Conservation (phyloP, 2,329 filamentous ascomycete genomes). For the Leptographium lundbergii region DNA sequence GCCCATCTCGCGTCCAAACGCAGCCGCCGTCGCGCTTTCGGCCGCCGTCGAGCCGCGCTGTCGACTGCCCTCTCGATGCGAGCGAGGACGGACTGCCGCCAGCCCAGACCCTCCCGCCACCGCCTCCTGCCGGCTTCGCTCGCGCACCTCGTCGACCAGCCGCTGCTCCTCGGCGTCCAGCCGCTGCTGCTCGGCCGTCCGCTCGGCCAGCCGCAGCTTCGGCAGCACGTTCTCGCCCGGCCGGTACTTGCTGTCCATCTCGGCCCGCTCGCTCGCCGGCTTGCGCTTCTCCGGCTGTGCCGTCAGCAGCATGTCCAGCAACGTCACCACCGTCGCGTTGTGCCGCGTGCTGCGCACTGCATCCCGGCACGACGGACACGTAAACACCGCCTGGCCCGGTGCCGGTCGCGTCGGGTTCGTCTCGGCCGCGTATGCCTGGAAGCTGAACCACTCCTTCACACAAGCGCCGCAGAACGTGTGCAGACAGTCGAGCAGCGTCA, state of each 20-base stretch:
- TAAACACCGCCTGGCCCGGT: constrained; percentile 47
- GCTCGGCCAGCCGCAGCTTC: constrained; percentile 36
- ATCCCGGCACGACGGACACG: constrained; percentile 86
- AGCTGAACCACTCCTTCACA: constrained; percentile 89
- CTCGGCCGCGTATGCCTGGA: constrained; percentile 53
- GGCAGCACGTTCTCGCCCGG: constrained; percentile 73
- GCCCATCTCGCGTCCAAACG: constrained; percentile 49
- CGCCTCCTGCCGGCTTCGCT: constrained; percentile 59
- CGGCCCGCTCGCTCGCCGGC: constrained; percentile 58
- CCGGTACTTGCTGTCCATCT: constrained; percentile 64
- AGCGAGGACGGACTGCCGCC: background rate
- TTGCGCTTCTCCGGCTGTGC: constrained; percentile 67
- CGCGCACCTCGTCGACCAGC: constrained; percentile 57
- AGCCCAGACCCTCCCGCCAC: constrained; percentile 18
- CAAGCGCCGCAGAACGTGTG: constrained; percentile 96
- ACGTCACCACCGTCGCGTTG: constrained; percentile 79
- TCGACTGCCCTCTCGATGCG: background rate
- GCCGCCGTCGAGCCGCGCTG: constrained; percentile 16
- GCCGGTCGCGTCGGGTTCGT: constrained; percentile 35
- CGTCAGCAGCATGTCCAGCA: constrained; percentile 77
- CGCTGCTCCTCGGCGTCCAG: constrained; percentile 55
- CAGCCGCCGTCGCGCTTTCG: background rate
- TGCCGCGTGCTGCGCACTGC: constrained; percentile 74
- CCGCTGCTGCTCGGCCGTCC: constrained; percentile 38
- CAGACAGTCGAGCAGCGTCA: constrained; percentile 84